Evolutionary conservation across 1,139 yeast species (phyloP), one percentile per base, ranked within the genome.

Genomic region (Lodderomyces theae): DNA sequence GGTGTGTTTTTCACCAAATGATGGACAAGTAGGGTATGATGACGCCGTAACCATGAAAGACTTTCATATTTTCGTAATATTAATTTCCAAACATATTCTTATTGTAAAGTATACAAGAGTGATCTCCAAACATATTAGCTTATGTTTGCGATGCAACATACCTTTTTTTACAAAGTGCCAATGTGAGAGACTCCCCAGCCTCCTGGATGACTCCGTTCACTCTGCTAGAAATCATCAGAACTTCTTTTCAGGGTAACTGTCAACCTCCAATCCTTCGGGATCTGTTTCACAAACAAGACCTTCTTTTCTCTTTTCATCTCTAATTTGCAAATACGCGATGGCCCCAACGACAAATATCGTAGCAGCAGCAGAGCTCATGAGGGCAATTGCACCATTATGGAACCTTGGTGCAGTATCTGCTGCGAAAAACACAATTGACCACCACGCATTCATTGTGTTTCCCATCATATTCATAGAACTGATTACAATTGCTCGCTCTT

Each of bases 401-500:
- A 72, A 77, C 39, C 61, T 60, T 0, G 83, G 83, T 2, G 69
- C 80, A 34, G 70, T 66, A 6, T 69, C 60, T 1, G 81, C 80
- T 15, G 69, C 61, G 49, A 65, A 79, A 51, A 79, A 77, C 4
- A 78, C 42, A 19, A 79, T 51, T 1, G 79, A 70, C 82, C 82
- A 78, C 83, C 83, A 79, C 2, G 82, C 82, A 54, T 77, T 78
- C n/a, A 78, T 77, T 2, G 81, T 80, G 51, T 77, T 76, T 34
- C 79, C 72, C 48, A 77, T 77, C 81, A 78, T 77, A 55, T 79
- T 79, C 83, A 79, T 79, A 0, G 82, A 76, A 0, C 81, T 82
- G 39, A 79, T 58, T 0, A 77, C 80, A 22, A 79, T 61, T 0
- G 83, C 81, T 49, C 82, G 64, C 51, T 76, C 80, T 56, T 77